A percentile compares a stretch with the other conserved stretches of the same genome.
phyloP scores from a whole-genome alignment of 140 eudicot species.

The Bidens hawaiensis region DNA sequence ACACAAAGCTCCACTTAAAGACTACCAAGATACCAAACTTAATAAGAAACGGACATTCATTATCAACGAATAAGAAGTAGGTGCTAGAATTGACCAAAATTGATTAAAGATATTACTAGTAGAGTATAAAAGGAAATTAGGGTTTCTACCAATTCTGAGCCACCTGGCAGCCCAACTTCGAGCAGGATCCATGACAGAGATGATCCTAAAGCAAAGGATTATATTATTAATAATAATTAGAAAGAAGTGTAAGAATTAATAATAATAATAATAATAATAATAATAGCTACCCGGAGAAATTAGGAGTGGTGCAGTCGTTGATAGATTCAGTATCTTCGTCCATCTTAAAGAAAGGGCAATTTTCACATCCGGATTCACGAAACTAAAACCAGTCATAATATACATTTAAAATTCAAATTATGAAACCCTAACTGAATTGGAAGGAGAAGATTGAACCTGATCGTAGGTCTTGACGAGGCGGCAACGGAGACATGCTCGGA shows the following conservation, averaged over 20 bases:
- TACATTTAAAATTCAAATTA: not conserved
- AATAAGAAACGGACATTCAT: no score
- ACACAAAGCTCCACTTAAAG: no score
- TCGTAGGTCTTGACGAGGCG: conserved; percentile 88
- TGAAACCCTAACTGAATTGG: conserved; percentile 13
- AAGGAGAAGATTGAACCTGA: conserved; percentile 41
- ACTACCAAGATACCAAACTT: no score
- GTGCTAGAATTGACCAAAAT: no score
- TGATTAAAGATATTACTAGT: no score
- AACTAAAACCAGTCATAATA: conserved; percentile 44
- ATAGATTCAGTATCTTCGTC: conserved; percentile 83
- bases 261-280: not conserved
- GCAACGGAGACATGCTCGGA: conserved; percentile 95
- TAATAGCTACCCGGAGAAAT: conserved; percentile 69
- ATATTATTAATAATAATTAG: not conserved
- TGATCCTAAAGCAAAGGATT: conserved; percentile 49
- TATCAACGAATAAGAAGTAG: no score
- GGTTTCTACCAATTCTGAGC: conserved; percentile 91
- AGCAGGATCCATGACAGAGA: conserved; percentile 93
- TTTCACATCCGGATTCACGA: conserved; percentile 85
- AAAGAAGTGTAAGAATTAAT: not conserved
- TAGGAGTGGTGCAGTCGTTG: conserved; percentile 84
- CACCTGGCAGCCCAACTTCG: conserved; percentile 98
- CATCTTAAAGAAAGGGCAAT: conserved; percentile 87
- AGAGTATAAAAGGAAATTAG: no score